Evolutionary conservation across 2,329 filamentous ascomycete species (phyloP).

Genomic region (Corniculantispora saksenae): DNA sequence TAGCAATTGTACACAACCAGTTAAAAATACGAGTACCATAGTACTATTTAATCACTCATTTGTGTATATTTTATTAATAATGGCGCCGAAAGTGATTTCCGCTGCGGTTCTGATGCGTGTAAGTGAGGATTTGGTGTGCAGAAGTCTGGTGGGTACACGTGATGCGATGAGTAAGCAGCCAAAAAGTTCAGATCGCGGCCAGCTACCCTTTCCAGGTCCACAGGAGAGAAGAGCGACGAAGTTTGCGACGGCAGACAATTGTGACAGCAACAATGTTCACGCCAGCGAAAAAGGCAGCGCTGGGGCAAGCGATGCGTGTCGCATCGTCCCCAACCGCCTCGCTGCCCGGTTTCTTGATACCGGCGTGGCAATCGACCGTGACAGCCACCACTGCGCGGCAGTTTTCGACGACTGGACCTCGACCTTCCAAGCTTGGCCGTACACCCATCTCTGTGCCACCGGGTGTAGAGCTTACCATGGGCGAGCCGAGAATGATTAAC

Average conservation of each 20-base stretch:
- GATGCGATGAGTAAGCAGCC: constrained; percentile 36
- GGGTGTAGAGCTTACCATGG: constrained; percentile 74
- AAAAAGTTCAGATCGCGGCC: constrained; percentile 28
- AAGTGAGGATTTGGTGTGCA: neutral
- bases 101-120: neutral
- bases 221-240: neutral
- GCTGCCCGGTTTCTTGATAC: constrained; percentile 73
- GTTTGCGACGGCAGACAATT: constrained; percentile 15
- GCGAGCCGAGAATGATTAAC: constrained; percentile 58
- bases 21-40: constrained; percentile 33
- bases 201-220: constrained; percentile 10
- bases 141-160: constrained; percentile 26
- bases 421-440: constrained; percentile 80
- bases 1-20: constrained; percentile 34
- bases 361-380: constrained; percentile 59
- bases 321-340: constrained; percentile 48
- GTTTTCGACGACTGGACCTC: constrained; percentile 71
- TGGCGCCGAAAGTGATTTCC: neutral
- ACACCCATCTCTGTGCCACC: constrained; percentile 79
- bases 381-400: constrained; percentile 26
- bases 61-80: neutral
- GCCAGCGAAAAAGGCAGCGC: constrained; percentile 60
- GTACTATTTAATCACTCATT: constrained; percentile 26
- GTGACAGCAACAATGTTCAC: constrained; percentile 60
- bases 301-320: constrained; percentile 54